Percentiles rank a stretch among this genome's conserved stretches.
Conservation (phyloP, 2,329 filamentous ascomycete genomes). For the Chaetomiaceae sp. region DNA sequence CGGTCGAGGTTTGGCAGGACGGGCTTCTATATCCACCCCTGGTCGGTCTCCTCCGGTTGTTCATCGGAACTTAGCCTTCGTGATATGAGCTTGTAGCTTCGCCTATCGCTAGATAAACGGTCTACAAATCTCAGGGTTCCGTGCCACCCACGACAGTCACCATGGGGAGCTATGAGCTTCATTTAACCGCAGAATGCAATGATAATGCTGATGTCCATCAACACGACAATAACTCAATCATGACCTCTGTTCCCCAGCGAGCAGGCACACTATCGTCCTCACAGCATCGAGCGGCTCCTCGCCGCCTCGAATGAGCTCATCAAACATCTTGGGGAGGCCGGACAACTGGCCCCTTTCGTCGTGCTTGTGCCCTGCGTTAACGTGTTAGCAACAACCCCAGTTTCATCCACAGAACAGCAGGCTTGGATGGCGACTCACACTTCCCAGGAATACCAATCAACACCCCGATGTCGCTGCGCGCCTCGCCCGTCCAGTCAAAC, state of each 20-base stretch:
- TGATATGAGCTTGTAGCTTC: too few relatives aligned
- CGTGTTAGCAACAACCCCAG: conserved; percentile 13
- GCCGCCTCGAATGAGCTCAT: conserved; percentile 48
- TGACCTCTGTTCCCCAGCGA: conserved; percentile 39
- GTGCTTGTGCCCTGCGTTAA: conserved; percentile 48
- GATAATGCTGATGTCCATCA: background rate
- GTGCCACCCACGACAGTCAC: too few relatives aligned
- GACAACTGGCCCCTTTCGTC: conserved; percentile 52
- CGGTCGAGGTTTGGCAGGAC: too few relatives aligned
- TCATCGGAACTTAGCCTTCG: too few relatives aligned
- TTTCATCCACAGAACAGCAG: background rate
- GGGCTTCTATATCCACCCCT: too few relatives aligned
- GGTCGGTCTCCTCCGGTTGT: too few relatives aligned
- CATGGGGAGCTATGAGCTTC: too few relatives aligned
- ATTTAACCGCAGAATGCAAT: background rate
- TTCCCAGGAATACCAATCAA: conserved; percentile 52
- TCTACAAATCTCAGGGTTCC: too few relatives aligned
- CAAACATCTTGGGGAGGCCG: conserved; percentile 55
- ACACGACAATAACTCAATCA: conserved; percentile 7
- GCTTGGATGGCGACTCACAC: conserved; percentile 55
- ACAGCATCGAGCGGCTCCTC: conserved; percentile 52
- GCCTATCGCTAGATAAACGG: too few relatives aligned
- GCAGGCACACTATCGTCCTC: conserved; percentile 52
- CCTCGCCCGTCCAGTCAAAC: conserved; percentile 71
- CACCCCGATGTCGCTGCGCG: conserved; percentile 51